Evolutionary conservation across 192 early-diverging fungal species (phyloP).

Genomic region (Lobulomyces angularis): DNA sequence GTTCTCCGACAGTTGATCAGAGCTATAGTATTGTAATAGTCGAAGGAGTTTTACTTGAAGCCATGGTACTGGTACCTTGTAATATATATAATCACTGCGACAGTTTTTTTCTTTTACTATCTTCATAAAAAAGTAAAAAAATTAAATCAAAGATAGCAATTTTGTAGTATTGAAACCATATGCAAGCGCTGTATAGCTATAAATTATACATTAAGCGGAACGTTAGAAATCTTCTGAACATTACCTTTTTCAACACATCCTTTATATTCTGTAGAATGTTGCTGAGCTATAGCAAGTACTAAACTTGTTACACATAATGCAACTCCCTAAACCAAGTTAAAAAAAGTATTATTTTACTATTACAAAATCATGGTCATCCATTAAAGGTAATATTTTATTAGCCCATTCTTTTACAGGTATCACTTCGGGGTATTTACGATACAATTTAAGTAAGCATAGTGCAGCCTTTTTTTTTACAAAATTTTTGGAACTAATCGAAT

Average conservation of each 20-base stretch:
- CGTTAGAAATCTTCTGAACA: conserved; percentile 53
- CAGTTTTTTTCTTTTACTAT: conserved; percentile 77
- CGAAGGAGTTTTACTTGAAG: conserved; percentile 91
- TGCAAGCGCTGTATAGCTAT: neutral
- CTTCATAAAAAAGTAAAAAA: conserved; percentile 16
- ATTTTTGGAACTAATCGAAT: conserved; percentile 13
- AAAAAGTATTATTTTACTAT: conserved; percentile 4
- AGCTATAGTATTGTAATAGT: conserved; percentile 87
- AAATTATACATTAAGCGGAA: neutral
- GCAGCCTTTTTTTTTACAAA: conserved; percentile 98
- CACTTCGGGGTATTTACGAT: conserved; percentile 78
- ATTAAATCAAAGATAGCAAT: too few relatives aligned
- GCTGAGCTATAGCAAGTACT: conserved; percentile 82
- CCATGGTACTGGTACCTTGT: conserved; percentile 97
- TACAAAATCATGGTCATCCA: conserved; percentile 82
- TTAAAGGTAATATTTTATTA: conserved; percentile 58
- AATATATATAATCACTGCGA: conserved; percentile 82
- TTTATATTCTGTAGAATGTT: conserved; percentile 68
- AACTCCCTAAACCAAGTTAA: conserved; percentile 52
- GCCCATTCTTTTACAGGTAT: conserved; percentile 83
- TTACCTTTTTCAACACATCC: conserved; percentile 64
- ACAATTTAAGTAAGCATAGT: conserved; percentile 76
- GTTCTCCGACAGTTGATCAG: neutral
- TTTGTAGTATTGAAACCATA: too few relatives aligned
- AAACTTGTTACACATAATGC: conserved; percentile 70